Evolutionary conservation across 176 grass and related monocot species (phyloP).

Genomic region (Oropetium thomaeum): DNA sequence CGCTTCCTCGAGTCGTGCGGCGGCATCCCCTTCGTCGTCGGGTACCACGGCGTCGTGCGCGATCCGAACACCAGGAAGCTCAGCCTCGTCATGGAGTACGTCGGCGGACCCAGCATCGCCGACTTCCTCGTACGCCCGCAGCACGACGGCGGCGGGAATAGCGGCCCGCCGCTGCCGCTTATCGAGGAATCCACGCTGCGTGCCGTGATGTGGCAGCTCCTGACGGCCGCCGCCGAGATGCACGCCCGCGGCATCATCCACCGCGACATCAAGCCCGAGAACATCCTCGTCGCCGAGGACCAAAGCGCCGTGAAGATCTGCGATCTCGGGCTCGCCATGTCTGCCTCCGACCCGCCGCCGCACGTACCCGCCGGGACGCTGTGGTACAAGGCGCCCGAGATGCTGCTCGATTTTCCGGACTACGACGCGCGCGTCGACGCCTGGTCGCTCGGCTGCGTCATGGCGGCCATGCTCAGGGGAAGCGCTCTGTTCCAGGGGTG

Average conservation of each 20-base stretch:
- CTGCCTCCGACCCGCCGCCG: not conserved
- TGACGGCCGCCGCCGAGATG: constrained; percentile 19
- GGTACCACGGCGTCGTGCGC: not conserved
- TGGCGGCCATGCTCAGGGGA: constrained; percentile 31
- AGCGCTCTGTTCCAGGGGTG: not conserved
- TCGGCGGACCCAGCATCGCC: not conserved
- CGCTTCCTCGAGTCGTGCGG: not conserved
- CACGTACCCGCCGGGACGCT: too few species aligned
- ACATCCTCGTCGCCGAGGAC: constrained; percentile 28
- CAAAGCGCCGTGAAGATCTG: constrained; percentile 27
- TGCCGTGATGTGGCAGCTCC: constrained; percentile 32
- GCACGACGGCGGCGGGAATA: not conserved
- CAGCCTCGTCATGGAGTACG: not conserved
- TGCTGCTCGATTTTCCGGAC: not conserved
- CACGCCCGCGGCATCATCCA: constrained; percentile 29
- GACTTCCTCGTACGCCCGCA: not conserved
- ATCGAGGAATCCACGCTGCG: constrained; percentile 13
- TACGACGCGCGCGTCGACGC: constrained; percentile 23
- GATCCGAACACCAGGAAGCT: not conserved
- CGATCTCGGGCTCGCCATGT: constrained; percentile 24
- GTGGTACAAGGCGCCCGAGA: constrained; percentile 5
- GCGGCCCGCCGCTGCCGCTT: not conserved
- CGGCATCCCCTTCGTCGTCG: not conserved
- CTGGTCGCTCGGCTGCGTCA: constrained; percentile 28
- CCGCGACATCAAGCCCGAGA: constrained; percentile 42